Evolutionary conservation across 208 protist species (phyloP).

Genomic region (Trichomonas vaginalis): DNA sequence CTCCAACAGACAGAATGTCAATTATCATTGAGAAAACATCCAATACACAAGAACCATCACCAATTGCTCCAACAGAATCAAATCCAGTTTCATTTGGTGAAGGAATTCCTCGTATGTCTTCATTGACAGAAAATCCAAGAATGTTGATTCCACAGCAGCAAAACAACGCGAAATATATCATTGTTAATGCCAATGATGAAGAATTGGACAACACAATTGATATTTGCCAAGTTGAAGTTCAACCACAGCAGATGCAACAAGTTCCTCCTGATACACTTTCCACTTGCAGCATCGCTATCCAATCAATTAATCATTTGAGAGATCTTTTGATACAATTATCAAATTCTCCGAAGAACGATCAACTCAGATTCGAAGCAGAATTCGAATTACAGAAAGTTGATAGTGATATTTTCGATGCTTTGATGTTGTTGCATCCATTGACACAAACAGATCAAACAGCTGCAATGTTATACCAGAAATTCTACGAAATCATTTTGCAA

Average conservation of each 20-base stretch:
- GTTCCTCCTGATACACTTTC: background rate
- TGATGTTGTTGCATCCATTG: background rate
- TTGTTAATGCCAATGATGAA: too few relatives aligned
- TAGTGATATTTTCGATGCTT: background rate
- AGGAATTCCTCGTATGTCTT: too few relatives aligned
- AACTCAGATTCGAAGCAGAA: background rate
- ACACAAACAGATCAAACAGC: background rate
- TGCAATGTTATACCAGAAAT: background rate
- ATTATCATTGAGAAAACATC: background rate
- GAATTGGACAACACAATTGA: background rate
- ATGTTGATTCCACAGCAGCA: too few relatives aligned
- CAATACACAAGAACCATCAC: background rate
- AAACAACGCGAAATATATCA: too few relatives aligned
- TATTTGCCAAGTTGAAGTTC: background rate
- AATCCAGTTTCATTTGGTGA: too few relatives aligned
- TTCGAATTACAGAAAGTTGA: background rate
- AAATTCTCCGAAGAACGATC: background rate
- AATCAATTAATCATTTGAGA: background rate
- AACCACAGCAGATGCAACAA: background rate
- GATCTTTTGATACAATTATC: background rate
- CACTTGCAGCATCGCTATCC: background rate
- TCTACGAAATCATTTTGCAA: background rate
- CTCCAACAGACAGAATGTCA: too few relatives aligned
- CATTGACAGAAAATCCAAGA: too few relatives aligned
- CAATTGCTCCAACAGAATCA: too few relatives aligned